phyloP scores from a whole-genome alignment of 1,284 basidiomycete species.

The Meira nashicola region DNA sequence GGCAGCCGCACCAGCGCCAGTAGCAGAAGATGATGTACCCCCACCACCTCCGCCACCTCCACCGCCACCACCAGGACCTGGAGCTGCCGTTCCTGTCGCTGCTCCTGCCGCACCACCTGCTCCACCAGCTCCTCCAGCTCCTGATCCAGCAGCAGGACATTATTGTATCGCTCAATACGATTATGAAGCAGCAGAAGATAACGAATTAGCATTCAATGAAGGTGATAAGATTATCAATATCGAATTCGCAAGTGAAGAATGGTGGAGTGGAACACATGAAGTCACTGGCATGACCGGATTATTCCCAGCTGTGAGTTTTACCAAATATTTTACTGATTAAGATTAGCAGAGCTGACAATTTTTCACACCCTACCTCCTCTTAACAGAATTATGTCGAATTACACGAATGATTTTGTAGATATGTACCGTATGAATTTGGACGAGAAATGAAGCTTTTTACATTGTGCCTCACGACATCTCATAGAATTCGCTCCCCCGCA shows the following conservation, averaged over 20 bases:
- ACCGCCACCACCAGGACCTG: conserved; percentile 19
- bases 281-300: conserved; percentile 58
- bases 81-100: conserved; percentile 8
- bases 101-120: conserved; percentile 17
- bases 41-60: conserved; percentile 24
- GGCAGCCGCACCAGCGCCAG: conserved; percentile 17
- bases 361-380: background rate
- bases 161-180: conserved; percentile 49
- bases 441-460: no score
- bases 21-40: conserved; percentile 7
- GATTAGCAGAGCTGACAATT: no score
- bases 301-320: conserved; percentile 45
- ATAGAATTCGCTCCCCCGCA: no score
- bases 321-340: no score
- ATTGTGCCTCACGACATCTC: no score
- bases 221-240: conserved; percentile 47
- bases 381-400: conserved; percentile 4
- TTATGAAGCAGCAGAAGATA: conserved; percentile 50
- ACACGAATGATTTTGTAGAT: background rate
- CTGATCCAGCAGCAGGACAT: conserved; percentile 14
- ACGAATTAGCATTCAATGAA: conserved; percentile 46
- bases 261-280: conserved; percentile 50
- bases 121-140: conserved; percentile 12
- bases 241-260: conserved; percentile 50
- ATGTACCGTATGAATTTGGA: no score